Conservation (phyloP, 176 grass and related monocot species). For the Microstegium vimineum region DNA sequence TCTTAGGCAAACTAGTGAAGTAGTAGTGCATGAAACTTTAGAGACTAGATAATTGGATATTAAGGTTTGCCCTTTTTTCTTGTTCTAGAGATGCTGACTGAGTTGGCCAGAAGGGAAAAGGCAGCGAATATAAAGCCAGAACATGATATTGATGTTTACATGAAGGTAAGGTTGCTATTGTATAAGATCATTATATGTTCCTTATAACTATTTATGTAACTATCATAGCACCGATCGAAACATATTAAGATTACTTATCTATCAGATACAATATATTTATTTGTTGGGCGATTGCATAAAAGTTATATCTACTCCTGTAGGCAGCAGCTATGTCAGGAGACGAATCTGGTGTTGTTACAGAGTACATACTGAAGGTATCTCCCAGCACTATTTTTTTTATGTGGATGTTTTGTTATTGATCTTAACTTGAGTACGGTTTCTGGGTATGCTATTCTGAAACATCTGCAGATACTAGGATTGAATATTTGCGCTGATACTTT, state of each 20-base stretch:
- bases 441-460: background rate
- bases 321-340: slow-evolving; percentile 70
- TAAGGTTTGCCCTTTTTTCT: slow-evolving; percentile 10
- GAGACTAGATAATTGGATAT: background rate
- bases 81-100: slow-evolving; percentile 74
- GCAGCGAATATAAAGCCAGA: slow-evolving; percentile 81
- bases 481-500: slow-evolving; percentile 83
- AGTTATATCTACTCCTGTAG: slow-evolving; percentile 43
- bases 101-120: slow-evolving; percentile 81
- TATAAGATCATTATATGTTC: background rate
- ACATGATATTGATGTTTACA: slow-evolving; percentile 86
- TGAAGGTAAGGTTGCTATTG: slow-evolving; percentile 60
- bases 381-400: background rate
- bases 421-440: no score
- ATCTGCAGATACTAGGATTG: slow-evolving; percentile 75
- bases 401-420: background rate
- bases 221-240: no score
- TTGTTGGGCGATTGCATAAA: background rate
- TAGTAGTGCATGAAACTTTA: no score
- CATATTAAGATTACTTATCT: background rate
- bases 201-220: background rate
- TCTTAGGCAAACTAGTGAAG: no score
- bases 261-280: background rate
- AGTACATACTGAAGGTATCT: slow-evolving; percentile 92
- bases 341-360: slow-evolving; percentile 71